A percentile compares a stretch with the other conserved stretches of the same genome.
phyloP scores from a whole-genome alignment of 2,329 filamentous ascomycete genomes.

The Dichotomopilus funicola region DNA sequence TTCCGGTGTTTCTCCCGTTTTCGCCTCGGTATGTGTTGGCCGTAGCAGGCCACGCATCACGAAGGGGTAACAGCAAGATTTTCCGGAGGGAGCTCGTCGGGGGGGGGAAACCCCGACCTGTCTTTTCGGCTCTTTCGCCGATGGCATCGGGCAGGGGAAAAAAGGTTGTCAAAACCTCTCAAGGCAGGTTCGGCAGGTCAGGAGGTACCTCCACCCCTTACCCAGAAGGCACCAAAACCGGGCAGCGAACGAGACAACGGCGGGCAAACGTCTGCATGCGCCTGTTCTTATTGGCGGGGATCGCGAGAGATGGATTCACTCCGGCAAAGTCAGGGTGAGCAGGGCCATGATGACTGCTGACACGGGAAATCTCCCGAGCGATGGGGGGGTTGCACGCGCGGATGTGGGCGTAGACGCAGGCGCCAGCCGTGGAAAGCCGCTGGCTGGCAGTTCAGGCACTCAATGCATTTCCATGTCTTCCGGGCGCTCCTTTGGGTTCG shows the following conservation, averaged over 20 bases:
- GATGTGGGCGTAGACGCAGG: slow-evolving; percentile 6
- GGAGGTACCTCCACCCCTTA: neutral
- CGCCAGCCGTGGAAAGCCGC: slow-evolving; percentile 11
- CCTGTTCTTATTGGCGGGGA: slow-evolving; percentile 1
- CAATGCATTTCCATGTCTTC: neutral
- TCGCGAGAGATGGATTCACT: neutral
- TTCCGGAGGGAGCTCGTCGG: neutral
- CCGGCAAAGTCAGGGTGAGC: too few species aligned
- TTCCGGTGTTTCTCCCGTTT: neutral
- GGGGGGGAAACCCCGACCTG: too few species aligned
- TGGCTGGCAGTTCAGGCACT: neutral
- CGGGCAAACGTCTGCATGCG: too few species aligned
- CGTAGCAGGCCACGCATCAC: slow-evolving; percentile 8
- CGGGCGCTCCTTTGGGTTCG: too few species aligned
- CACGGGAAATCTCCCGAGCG: slow-evolving; percentile 8
- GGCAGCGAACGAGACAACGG: neutral
- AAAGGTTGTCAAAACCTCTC: neutral
- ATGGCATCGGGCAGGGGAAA: too few species aligned
- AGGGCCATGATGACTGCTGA: slow-evolving; percentile 4
- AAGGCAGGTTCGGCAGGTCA: neutral
- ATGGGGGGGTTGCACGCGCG: neutral
- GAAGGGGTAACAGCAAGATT: neutral
- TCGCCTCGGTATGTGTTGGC: slow-evolving; percentile 5
- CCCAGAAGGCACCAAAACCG: neutral
- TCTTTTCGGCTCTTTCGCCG: too few species aligned